These are phyloP conservation scores for Trebouxiophyceae sp. DNA, from an alignment of 163 green algal genomes.

Conservation along the genomic window DNA sequence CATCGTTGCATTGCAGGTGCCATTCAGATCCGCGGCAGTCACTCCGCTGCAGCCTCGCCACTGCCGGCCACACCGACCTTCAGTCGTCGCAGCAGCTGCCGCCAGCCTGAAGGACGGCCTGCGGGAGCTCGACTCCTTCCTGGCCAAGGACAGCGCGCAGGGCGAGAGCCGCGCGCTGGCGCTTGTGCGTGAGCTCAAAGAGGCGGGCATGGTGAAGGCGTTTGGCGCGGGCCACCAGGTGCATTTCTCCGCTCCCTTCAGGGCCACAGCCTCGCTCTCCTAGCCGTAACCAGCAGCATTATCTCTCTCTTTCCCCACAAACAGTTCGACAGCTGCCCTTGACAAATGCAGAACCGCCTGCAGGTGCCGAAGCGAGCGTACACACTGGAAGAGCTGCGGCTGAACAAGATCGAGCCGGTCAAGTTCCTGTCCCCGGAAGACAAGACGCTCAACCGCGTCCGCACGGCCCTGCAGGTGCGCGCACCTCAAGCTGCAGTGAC, in stretches of 20 bases:
- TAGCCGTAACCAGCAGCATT: no score
- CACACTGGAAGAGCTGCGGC: slow-evolving; percentile 76
- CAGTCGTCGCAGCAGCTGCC: no score
- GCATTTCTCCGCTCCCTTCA: not conserved
- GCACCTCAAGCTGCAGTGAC: not conserved
- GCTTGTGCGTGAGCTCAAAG: slow-evolving; percentile 1
- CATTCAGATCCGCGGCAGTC: no score
- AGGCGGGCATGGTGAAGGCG: slow-evolving; percentile 1
- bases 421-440: slow-evolving; percentile 60
- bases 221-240: slow-evolving; percentile 14
- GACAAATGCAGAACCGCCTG: no score
- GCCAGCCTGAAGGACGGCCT: not conserved
- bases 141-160: not conserved
- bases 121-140: not conserved
- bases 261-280: no score
- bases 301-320: no score
- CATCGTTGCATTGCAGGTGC: no score
- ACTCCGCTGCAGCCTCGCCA: no score
- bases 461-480: slow-evolving; percentile 25
- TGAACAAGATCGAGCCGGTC: slow-evolving; percentile 83
- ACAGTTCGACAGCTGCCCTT: no score
- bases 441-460: slow-evolving; percentile 41
- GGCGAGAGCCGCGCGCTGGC: slow-evolving; percentile 3
- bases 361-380: slow-evolving; percentile 75
- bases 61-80: no score